Evolutionary conservation across 208 protist genomes (phyloP), one percentile per base, ranked within the genome.

Genomic region (Acanthamoeba lenticulata): DNA sequence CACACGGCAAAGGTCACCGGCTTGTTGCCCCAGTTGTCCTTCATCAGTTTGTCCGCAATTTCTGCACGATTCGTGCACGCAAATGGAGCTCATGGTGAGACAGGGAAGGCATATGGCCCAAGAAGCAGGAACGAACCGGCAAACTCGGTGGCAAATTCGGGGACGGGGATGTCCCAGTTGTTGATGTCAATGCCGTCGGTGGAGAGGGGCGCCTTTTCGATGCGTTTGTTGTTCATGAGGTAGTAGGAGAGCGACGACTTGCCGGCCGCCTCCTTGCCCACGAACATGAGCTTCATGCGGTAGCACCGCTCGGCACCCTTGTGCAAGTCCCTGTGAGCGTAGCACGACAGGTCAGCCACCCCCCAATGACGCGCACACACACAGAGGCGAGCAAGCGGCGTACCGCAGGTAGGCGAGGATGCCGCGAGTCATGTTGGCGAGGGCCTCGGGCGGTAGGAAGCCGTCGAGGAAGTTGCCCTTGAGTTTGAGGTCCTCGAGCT

Each of bases 231-330:
- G 36, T 91, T 62, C 55, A 72, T 60, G 38, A 91, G 42, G 36
- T 74, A 91, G 85, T 91, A 91, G 42, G 85, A 91, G 15, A 91
- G 55, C 15, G 85, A 91, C 13, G 90, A 55, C 90, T 94, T 94
- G 74, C 90, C 90, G 7, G 74, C 90, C 3, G 65, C 65, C 65
- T 94, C 90, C 49, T 85, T 49, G 36, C 90, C 90, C 44, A 94
- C 90, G n/a, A 94, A 83, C 90, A 94, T 94, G 24, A 94, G 90
- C 67, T 94, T 94, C 90, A 94, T 94, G 21, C 90, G 45, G 36
- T 91, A 91, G 85, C 85, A 91, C 6, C 85, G 45, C 36, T 91
- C 85, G 57, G 85, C 85, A 72, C 85, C 85, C 57, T 91, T 91
- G 34, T 72, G 55, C 38, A 91, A 29, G 69, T 91, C 85, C 57